Evolutionary conservation across 164 flowering plant species (phyloP).

Genomic region (Vitis amurensis): DNA sequence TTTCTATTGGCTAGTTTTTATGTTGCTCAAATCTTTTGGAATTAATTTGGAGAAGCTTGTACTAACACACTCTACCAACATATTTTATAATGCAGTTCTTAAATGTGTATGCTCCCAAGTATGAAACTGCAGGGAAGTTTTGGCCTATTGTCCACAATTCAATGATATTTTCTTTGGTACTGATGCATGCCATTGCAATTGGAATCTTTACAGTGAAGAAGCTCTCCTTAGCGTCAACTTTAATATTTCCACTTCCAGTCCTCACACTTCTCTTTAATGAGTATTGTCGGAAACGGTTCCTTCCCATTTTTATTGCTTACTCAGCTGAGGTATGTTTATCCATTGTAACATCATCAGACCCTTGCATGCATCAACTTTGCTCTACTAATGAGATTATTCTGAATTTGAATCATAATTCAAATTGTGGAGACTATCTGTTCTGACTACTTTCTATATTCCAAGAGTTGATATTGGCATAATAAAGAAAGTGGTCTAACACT

Average conservation of each 20-base stretch:
- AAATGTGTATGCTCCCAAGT: constrained; percentile 50
- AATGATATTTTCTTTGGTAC: constrained; percentile 54
- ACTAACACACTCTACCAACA: background rate
- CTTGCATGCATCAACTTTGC: background rate
- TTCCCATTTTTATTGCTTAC: constrained; percentile 45
- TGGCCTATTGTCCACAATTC: constrained; percentile 68
- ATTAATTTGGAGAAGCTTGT: background rate
- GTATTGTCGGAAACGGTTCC: constrained; percentile 63
- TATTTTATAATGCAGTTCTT: constrained; percentile 44
- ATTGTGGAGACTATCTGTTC: no score
- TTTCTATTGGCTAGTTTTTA: no score
- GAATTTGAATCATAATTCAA: background rate
- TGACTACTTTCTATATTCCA: no score
- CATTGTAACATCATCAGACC: background rate
- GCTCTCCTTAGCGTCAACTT: constrained; percentile 39
- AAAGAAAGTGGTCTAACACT: no score
- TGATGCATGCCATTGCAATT: constrained; percentile 61
- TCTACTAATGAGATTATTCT: background rate
- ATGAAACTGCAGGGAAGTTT: constrained; percentile 52
- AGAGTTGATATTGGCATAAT: no score
- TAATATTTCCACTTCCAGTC: constrained; percentile 48
- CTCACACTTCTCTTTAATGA: constrained; percentile 60
- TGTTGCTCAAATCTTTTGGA: background rate
- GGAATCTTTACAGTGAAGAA: constrained; percentile 59
- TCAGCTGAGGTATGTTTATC: constrained; percentile 49